Conservation (phyloP, 352 stramenopile species). For the Chrysophaeum taylorii region DNA sequence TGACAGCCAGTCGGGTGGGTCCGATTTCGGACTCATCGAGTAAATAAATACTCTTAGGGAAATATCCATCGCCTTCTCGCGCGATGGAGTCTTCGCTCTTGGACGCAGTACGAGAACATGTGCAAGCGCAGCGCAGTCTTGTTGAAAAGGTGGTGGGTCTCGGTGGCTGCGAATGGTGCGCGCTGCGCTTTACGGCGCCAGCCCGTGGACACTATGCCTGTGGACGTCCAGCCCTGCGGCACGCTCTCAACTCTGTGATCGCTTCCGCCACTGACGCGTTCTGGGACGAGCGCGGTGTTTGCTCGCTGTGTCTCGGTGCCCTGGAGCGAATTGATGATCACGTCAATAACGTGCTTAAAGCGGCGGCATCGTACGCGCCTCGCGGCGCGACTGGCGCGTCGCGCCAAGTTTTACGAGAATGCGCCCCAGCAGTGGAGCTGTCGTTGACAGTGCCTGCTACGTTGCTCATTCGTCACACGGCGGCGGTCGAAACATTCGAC, state of each 20-base stretch:
- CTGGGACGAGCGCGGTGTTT: too few relatives aligned
- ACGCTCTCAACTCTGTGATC: neutral
- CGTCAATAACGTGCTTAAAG: neutral
- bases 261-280: neutral
- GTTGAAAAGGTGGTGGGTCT: neutral
- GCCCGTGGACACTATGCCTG: neutral
- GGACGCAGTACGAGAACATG: too few relatives aligned
- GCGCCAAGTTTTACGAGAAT: neutral
- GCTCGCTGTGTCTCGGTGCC: neutral
- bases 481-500: neutral
- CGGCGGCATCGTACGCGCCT: neutral
- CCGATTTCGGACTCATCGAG: too few relatives aligned
- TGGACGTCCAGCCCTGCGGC: neutral
- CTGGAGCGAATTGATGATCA: neutral
- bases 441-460: too few relatives aligned
- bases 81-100: too few relatives aligned
- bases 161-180: conserved; percentile 7
- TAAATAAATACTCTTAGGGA: too few relatives aligned
- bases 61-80: too few relatives aligned
- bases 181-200: conserved; percentile 1
- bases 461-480: neutral
- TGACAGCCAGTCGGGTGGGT: too few relatives aligned
- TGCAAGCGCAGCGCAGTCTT: too few relatives aligned
- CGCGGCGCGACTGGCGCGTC: neutral
- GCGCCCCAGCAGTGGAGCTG: too few relatives aligned